A percentile compares a stretch with the other conserved stretches of the same genome.
Evolutionary conservation across 2,329 filamentous ascomycete genomes (phyloP).

Genomic region (Orbilia ellipsospora): DNA sequence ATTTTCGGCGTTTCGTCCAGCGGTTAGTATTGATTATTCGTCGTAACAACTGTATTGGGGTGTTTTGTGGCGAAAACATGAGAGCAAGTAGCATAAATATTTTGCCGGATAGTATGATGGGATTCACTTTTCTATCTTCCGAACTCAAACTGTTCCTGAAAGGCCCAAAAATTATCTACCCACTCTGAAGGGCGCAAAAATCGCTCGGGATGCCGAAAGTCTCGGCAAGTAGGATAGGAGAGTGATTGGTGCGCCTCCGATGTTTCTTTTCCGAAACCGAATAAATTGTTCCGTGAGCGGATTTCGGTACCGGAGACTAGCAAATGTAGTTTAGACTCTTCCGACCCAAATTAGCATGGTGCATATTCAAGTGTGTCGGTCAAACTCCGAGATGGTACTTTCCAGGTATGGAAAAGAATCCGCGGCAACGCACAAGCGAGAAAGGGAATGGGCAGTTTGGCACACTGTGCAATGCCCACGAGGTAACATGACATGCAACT

Average conservation of each 20-base stretch:
- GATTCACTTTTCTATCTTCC: constrained; percentile 31
- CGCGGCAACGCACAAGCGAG: not conserved
- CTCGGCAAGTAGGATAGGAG: constrained; percentile 36
- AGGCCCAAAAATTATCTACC: constrained; percentile 2
- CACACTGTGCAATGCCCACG: constrained; percentile 17
- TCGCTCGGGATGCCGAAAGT: constrained; percentile 52
- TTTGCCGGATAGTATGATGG: constrained; percentile 31
- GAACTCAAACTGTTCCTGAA: constrained; percentile 14
- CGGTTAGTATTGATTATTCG: constrained; percentile 52
- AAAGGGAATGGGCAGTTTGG: not conserved
- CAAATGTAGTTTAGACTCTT: constrained; percentile 33
- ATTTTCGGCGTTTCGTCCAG: constrained; percentile 8
- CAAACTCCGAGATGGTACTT: constrained; percentile 30
- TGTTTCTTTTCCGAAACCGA: constrained; percentile 41
- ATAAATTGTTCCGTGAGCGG: constrained; percentile 38
- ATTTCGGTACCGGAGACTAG: constrained; percentile 41
- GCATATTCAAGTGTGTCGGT: constrained; percentile 17
- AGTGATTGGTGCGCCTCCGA: constrained; percentile 43
- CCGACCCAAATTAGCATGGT: not conserved
- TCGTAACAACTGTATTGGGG: constrained; percentile 11
- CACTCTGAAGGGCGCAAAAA: constrained; percentile 33
- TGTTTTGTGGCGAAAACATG: not conserved
- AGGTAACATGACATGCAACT: constrained; percentile 55
- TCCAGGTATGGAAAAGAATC: constrained; percentile 23
- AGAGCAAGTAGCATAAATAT: not conserved